These are phyloP conservation scores for Penicillium dipodomyicola DNA, from an alignment of 495 filamentous ascomycete genomes.

Conservation along the genomic window DNA sequence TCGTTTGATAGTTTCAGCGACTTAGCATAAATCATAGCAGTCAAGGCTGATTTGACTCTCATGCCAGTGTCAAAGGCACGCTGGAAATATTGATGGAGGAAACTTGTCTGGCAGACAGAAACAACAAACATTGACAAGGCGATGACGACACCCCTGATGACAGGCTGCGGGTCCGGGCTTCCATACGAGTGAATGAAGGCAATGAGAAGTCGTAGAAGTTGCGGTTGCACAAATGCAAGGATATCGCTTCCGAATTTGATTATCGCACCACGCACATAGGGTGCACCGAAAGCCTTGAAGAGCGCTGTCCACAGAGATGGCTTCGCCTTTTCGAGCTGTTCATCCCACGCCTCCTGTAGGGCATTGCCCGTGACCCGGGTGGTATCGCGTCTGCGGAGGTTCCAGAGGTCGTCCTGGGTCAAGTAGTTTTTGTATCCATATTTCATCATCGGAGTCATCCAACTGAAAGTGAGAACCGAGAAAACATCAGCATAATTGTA, in stretches of 20 bases:
- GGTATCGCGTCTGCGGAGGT: constrained; percentile 74
- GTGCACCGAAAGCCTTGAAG: constrained; percentile 77
- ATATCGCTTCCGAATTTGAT: constrained; percentile 86
- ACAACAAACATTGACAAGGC: constrained; percentile 89
- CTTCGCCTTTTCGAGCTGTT: constrained; percentile 68
- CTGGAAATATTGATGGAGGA: constrained; percentile 94
- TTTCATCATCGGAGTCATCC: constrained; percentile 99
- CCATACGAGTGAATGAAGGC: constrained; percentile 80
- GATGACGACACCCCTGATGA: constrained; percentile 81
- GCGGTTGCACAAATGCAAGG: constrained; percentile 86
- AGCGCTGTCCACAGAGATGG: constrained; percentile 94
- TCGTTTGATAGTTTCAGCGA: constrained; percentile 88
- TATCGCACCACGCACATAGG: constrained; percentile 73
- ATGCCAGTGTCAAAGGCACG: constrained; percentile 92
- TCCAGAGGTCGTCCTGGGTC: constrained; percentile 97
- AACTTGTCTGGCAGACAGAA: constrained; percentile 77
- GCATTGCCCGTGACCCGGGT: constrained; percentile 63
- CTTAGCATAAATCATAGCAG: constrained; percentile 89
- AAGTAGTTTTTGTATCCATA: constrained; percentile 88
- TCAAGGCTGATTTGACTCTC: constrained; percentile 87
- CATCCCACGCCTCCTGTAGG: constrained; percentile 74
- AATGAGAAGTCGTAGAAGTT: constrained; percentile 83
- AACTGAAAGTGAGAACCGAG: constrained; percentile 89
- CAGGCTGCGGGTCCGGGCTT: constrained; percentile 63
- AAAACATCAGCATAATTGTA: constrained; percentile 93